Base-by-base conservation (phyloP, 75 land plant genomes). In the Sequoiadendron giganteum region DNA sequence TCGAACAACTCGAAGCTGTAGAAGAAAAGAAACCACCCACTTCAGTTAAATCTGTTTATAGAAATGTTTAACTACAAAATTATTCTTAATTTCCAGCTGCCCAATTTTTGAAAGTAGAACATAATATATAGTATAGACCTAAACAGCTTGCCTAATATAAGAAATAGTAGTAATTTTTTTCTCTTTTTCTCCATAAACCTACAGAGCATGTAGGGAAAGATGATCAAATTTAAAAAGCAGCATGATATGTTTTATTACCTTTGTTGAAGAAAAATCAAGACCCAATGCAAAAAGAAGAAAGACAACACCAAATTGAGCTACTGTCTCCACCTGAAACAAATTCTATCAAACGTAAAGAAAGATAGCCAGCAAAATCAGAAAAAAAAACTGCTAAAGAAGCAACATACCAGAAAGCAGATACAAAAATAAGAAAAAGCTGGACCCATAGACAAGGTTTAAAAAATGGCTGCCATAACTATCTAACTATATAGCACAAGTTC, bases 281-380 rank as follows among this genome's bases (percentile, higher is more conserved):
- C 99, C 99, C 88, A 98, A 90, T 80, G 99, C 99, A 95, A 98
- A 98, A 48, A 98, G 97, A 88, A 98, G 98, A 88, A 98, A 98
- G 39, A 98, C 97, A 25, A 98, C 99, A 90, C 99, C 99, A 94
- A 98, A 98, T 79, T 98, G 98, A 42, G 99, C 99, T 42, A 96
- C 91, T 80, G 99, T 98, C 89, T 98, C 97, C 85, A 98, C 99
- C 99, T 98, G 94, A 36, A 76, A 88, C 70, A 30, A 88, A 42
- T 75, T 14, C 38, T 16, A 86, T 47, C 39, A n/a, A 52, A 36
- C 25, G 73, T 40, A 55, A 85, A 88, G 38, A 47, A 85, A 83
- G 68, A n/a, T 58, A 49, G 86, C 48, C 86, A 15, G 9, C n/a
- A 84, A 79, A 39, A 79, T 79, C 45, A 79, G 70, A 42, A 25